A percentile compares a stretch with the other conserved stretches of the same genome.
phyloP scores from a whole-genome alignment of 495 filamentous ascomycete species.

The Hypomontagnella submonticulosa region DNA sequence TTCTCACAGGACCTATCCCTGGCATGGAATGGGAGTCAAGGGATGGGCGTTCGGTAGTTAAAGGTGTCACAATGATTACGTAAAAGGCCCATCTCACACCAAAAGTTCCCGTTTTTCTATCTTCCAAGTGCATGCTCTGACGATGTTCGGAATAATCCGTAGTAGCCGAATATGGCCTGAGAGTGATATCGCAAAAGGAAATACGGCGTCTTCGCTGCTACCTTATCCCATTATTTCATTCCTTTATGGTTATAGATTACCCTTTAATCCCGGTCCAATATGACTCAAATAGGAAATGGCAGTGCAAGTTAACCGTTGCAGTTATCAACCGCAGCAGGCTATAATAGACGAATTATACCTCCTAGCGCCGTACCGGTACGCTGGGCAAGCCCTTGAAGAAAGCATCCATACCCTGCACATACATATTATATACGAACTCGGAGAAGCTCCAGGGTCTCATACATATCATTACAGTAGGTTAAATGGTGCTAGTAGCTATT shows the following conservation, averaged over 20 bases:
- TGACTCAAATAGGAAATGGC: neutral
- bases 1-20: neutral
- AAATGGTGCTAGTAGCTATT: neutral
- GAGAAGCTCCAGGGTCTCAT: neutral
- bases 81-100: neutral
- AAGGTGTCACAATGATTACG: neutral
- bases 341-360: conserved; percentile 9
- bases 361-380: conserved; percentile 9
- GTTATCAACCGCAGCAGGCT: neutral
- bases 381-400: conserved; percentile 5
- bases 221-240: too few species aligned
- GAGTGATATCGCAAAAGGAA: too few species aligned
- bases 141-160: too few species aligned
- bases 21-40: neutral
- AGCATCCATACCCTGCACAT: neutral
- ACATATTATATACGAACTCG: conserved; percentile 1
- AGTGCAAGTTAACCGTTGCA: neutral
- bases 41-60: neutral
- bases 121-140: too few species aligned
- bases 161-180: too few species aligned
- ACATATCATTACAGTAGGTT: neutral
- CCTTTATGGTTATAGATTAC: too few species aligned
- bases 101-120: too few species aligned
- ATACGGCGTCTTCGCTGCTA: too few species aligned
- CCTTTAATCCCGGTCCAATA: conserved; percentile 2